phyloP scores from a whole-genome alignment of 768 basidiomycete species.

The Ephemerocybe angulata region DNA sequence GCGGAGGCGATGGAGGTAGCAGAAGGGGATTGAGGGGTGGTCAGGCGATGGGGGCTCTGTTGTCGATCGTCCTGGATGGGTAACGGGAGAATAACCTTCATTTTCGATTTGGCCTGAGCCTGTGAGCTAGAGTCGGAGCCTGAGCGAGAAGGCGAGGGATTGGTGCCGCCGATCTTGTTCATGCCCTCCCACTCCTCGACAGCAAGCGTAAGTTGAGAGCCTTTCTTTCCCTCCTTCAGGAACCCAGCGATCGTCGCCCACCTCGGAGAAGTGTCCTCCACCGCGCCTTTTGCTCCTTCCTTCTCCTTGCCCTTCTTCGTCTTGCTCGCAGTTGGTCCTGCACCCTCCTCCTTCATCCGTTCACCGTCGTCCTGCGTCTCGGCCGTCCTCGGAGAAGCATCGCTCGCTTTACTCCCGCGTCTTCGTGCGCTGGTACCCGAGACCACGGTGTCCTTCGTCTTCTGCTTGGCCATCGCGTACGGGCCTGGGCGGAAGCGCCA shows the following conservation, averaged over 20 bases:
- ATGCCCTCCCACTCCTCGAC: constrained; percentile 57
- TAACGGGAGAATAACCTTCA: too few species aligned
- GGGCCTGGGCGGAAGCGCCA: constrained; percentile 75
- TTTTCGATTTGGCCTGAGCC: too few species aligned
- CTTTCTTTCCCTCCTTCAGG: constrained; percentile 64
- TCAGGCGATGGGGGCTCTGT: too few species aligned
- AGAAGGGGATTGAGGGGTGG: constrained; percentile 2
- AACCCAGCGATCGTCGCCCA: constrained; percentile 41
- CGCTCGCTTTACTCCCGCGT: constrained; percentile 20
- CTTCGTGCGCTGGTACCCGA: constrained; percentile 20
- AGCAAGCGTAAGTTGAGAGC: constrained; percentile 56
- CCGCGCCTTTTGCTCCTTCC: too few species aligned
- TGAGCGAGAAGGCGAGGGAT: constrained; percentile 12
- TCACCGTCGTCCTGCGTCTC: constrained; percentile 18
- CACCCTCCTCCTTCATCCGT: constrained; percentile 26
- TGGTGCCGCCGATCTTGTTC: background rate
- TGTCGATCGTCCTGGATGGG: background rate
- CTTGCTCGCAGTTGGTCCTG: constrained; percentile 16
- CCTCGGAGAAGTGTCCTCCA: constrained; percentile 14
- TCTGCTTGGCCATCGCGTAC: constrained; percentile 38
- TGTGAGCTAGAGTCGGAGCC: too few species aligned
- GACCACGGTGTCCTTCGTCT: constrained; percentile 38
- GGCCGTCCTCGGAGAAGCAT: too few species aligned
- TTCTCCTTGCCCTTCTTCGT: constrained; percentile 19
- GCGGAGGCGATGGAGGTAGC: background rate